Evolutionary conservation across 306 rosid species (phyloP).

Genomic region (Cajanus cajan): DNA sequence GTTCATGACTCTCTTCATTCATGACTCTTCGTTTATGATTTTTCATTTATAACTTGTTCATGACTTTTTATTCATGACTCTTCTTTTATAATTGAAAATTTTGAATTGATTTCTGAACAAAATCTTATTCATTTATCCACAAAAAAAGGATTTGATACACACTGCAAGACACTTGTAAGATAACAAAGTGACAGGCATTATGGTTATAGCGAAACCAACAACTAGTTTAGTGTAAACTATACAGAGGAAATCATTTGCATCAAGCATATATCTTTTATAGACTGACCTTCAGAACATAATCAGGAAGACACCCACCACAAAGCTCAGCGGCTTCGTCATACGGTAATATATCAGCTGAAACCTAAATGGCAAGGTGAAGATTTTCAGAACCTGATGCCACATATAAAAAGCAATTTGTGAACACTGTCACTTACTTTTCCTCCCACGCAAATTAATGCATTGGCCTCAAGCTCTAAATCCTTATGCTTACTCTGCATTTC

Average conservation of each 20-base stretch:
- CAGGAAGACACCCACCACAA: constrained; percentile 73
- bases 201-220: constrained; percentile 10
- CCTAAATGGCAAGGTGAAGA: constrained; percentile 39
- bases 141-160: neutral
- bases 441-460: constrained; percentile 54
- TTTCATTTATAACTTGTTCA: too few species aligned
- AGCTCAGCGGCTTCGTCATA: constrained; percentile 68
- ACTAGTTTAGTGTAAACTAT: neutral
- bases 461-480: constrained; percentile 64
- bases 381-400: constrained; percentile 18
- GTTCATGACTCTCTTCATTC: too few species aligned
- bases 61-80: too few species aligned
- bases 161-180: constrained; percentile 20
- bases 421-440: constrained; percentile 55
- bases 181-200: neutral
- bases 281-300: constrained; percentile 71
- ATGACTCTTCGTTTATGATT: too few species aligned
- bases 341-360: constrained; percentile 44
- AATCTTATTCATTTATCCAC: neutral
- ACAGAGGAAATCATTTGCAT: constrained; percentile 11
- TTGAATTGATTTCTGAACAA: neutral
- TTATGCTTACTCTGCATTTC: constrained; percentile 58
- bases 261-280: neutral
- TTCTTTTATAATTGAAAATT: too few species aligned
- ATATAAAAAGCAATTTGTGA: constrained; percentile 26